Evolutionary conservation across 257 asterid species (phyloP).

Genomic region (Paulownia fortunei): DNA sequence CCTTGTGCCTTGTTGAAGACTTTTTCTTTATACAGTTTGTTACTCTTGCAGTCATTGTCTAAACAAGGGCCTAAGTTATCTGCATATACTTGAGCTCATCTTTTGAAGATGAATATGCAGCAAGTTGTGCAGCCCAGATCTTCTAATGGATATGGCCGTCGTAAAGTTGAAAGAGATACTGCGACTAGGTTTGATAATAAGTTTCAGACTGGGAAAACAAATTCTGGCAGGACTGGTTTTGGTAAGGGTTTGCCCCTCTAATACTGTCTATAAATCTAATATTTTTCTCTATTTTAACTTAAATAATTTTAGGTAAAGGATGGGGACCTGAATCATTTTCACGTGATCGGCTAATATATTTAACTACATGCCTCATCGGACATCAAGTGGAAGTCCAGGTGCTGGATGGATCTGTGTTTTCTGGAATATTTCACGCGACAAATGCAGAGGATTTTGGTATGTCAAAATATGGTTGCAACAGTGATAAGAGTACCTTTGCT

Average conservation of each 20-base stretch:
- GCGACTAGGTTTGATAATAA: conserved; percentile 62
- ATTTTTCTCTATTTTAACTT: conserved; percentile 32
- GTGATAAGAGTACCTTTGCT: conserved; percentile 15
- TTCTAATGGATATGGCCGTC: conserved; percentile 83
- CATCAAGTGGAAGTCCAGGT: conserved; percentile 95
- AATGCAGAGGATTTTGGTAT: conserved; percentile 90
- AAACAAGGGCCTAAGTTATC: conserved; percentile 37
- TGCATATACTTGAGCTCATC: conserved; percentile 41
- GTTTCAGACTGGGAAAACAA: conserved; percentile 58
- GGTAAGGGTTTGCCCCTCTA: conserved; percentile 57
- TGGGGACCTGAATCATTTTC: conserved; percentile 62
- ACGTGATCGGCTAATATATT: conserved; percentile 70
- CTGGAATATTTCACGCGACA: conserved; percentile 88
- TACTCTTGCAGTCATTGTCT: conserved; percentile 42
- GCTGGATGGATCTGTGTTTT: conserved; percentile 79
- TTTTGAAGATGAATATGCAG: conserved; percentile 67
- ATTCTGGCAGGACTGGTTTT: conserved; percentile 46
- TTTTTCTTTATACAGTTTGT: conserved; percentile 9
- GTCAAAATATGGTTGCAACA: conserved; percentile 13
- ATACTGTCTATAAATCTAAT: conserved; percentile 10
- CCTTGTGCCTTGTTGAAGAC: conserved; percentile 11
- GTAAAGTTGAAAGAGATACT: conserved; percentile 68
- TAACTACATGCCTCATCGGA: conserved; percentile 82
- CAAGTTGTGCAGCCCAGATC: conserved; percentile 73
- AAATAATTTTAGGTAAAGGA: conserved; percentile 59